These are phyloP conservation scores for Kwoniella newhampshirensis DNA, from an alignment of 768 basidiomycete genomes.

Conservation along the genomic window DNA sequence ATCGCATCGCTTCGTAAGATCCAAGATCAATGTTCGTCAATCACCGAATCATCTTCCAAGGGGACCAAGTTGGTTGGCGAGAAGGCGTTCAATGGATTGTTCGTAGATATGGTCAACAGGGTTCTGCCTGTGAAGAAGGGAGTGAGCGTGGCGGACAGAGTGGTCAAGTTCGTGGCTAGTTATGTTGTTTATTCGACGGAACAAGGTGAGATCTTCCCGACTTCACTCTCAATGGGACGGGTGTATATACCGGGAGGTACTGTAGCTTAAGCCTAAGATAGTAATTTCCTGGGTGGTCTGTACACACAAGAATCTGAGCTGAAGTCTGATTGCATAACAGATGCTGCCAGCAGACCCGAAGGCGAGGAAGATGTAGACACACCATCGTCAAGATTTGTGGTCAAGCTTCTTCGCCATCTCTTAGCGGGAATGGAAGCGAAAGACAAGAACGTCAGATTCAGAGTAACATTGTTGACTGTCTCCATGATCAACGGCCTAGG, in stretches of 20 bases:
- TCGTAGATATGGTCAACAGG: constrained; percentile 63
- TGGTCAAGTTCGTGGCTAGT: constrained; percentile 76
- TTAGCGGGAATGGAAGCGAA: constrained; percentile 77
- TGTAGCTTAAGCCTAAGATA: neutral
- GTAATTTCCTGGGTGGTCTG: no score
- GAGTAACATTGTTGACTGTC: constrained; percentile 71
- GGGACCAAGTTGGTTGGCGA: constrained; percentile 70
- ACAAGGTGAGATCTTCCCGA: constrained; percentile 61
- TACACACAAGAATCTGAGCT: neutral
- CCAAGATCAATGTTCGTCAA: constrained; percentile 63
- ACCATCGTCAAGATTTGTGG: constrained; percentile 66
- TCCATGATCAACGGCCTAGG: constrained; percentile 78
- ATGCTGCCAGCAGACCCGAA: constrained; percentile 55
- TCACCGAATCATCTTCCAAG: constrained; percentile 51
- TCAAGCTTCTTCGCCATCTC: constrained; percentile 68
- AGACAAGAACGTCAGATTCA: constrained; percentile 81
- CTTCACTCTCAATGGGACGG: neutral
- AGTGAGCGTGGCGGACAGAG: constrained; percentile 67
- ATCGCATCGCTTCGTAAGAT: constrained; percentile 76
- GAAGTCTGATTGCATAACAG: constrained; percentile 42
- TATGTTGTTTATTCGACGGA: constrained; percentile 75
- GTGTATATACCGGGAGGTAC: no score
- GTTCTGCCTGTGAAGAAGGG: constrained; percentile 79
- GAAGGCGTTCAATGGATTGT: constrained; percentile 67
- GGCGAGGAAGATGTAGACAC: constrained; percentile 63